Percentiles rank a stretch among this genome's conserved stretches.
Evolutionary conservation across 371 early-diverging fungal genomes (phyloP).

Genomic region (Batkoa obscura): DNA sequence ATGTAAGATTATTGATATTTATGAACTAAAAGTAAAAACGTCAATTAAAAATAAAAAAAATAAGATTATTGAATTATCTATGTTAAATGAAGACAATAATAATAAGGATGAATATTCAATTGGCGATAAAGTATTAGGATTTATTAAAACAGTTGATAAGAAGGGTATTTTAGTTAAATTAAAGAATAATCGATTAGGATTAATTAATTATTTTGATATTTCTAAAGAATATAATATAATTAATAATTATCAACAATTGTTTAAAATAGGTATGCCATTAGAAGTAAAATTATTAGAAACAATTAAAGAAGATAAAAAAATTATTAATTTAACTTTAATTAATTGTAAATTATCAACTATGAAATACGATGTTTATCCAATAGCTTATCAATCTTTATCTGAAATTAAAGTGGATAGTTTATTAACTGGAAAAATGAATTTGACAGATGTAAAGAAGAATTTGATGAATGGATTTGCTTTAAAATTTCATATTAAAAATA

Average conservation of each 20-base stretch:
- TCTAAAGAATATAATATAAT: conserved; percentile 24
- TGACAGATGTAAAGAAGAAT: too few relatives aligned
- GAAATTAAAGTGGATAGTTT: conserved; percentile 24
- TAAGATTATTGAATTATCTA: conserved; percentile 10
- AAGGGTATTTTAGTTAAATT: conserved; percentile 23
- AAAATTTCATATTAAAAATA: too few relatives aligned
- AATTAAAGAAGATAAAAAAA: conserved; percentile 22
- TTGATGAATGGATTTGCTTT: too few relatives aligned
- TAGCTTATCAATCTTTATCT: conserved; percentile 18
- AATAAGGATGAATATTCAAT: conserved; percentile 20
- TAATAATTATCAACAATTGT: conserved; percentile 21
- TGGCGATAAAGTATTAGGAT: conserved; percentile 28
- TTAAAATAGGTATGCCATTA: conserved; percentile 32
- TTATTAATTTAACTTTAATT: conserved; percentile 6
- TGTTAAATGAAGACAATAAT: conserved; percentile 8
- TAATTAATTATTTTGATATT: conserved; percentile 20
- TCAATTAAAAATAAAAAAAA: conserved; percentile 38
- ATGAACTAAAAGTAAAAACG: conserved; percentile 29
- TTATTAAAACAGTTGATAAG: conserved; percentile 25
- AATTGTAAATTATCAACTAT: conserved; percentile 13
- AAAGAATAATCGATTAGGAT: conserved; percentile 18
- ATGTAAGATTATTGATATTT: conserved; percentile 43
- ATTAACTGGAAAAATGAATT: background rate
- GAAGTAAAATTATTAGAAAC: conserved; percentile 23
- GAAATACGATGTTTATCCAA: conserved; percentile 11